Conservation (phyloP, 2,329 filamentous ascomycete species). For the Cadophora sp. region DNA sequence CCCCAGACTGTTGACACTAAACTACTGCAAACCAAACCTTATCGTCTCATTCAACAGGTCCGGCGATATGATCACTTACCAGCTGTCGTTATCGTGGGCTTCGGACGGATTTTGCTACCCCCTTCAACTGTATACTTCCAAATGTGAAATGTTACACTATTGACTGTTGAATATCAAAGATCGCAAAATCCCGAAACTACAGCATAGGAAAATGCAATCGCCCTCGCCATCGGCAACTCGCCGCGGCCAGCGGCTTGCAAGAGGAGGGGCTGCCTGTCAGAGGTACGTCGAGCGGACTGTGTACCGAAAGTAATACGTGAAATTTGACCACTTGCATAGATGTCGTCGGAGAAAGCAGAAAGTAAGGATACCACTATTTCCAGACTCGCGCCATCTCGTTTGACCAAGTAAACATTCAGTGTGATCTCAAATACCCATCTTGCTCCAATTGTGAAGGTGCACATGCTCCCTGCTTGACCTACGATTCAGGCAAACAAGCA, state of each 20-base stretch:
- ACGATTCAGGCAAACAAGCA: constrained; percentile 38
- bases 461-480: constrained; percentile 36
- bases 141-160: no score
- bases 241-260: constrained; percentile 14
- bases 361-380: constrained; percentile 15
- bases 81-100: no score
- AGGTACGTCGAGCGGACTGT: constrained; percentile 10
- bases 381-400: constrained; percentile 11
- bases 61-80: no score
- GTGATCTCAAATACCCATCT: constrained; percentile 38
- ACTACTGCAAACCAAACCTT: no score
- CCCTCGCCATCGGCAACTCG: constrained; percentile 1
- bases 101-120: no score
- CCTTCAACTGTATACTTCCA: no score
- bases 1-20: no score
- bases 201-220: neutral
- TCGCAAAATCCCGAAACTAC: neutral
- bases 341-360: constrained; percentile 33
- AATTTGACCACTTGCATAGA: constrained; percentile 20
- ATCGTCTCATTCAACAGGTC: no score
- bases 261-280: constrained; percentile 21
- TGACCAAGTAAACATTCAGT: constrained; percentile 28
- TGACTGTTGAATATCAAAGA: neutral
- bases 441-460: constrained; percentile 39
- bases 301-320: neutral